Evolutionary conservation across 177 flowering plant species (phyloP).

Genomic region (Telopea speciosissima): DNA sequence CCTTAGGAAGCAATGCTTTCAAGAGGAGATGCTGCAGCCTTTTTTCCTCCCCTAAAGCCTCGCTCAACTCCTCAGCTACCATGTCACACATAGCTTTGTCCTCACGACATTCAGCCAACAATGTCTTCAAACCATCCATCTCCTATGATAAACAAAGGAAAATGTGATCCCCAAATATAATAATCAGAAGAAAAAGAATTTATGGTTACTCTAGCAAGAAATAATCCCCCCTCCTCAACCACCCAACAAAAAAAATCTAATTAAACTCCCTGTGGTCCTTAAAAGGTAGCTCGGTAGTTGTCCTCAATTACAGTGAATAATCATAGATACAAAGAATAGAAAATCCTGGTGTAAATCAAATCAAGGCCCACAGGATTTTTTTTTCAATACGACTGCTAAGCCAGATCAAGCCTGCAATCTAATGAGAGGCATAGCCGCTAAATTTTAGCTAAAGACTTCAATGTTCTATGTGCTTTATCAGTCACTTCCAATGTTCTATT

Average conservation of each 20-base stretch:
- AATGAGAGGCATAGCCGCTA: not conserved
- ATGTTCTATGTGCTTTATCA: not conserved
- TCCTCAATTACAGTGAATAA: too few relatives aligned
- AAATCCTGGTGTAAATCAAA: too few relatives aligned
- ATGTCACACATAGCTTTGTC: constrained; percentile 80
- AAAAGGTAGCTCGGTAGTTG: too few relatives aligned
- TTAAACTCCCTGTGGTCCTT: too few relatives aligned
- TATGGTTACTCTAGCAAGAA: too few relatives aligned
- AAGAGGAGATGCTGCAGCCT: constrained; percentile 57
- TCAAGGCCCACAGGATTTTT: not conserved
- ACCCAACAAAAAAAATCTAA: too few relatives aligned
- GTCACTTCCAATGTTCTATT: not conserved
- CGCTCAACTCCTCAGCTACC: constrained; percentile 60
- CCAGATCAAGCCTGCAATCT: not conserved
- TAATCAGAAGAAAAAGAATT: not conserved
- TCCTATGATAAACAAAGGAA: constrained; percentile 45
- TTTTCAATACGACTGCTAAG: not conserved
- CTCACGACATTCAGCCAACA: constrained; percentile 59
- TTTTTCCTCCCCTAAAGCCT: constrained; percentile 61
- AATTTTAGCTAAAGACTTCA: not conserved
- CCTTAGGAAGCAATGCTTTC: constrained; percentile 80
- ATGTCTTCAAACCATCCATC: constrained; percentile 55
- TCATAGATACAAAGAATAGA: too few relatives aligned
- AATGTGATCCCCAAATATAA: not conserved
- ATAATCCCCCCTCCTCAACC: too few relatives aligned